Base-by-base conservation (phyloP, 116 monocot genomes). In the Thalassia testudinum region DNA sequence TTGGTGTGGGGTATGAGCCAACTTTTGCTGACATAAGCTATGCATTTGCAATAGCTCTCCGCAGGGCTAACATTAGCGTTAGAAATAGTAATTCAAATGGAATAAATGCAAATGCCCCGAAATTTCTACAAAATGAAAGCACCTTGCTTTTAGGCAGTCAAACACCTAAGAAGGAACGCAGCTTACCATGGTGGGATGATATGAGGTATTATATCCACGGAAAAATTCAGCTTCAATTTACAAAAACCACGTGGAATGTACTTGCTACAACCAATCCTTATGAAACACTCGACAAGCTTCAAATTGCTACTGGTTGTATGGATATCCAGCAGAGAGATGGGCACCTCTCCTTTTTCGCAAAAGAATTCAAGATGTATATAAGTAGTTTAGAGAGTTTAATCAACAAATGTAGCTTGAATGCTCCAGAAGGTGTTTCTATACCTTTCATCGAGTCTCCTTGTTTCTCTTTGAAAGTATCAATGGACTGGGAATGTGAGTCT, bases 161-260 rank as follows among this genome's bases (percentile, higher is more conserved):
- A 54, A 62, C 64, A 51, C 71, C 82, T 43, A 99, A 83, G 66
- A 99, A 83, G 53, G 99, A 99, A 62, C 78, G 80, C 23, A 99
- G 86, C 53, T 75, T 99, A 43, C 99, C 99, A 59, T 99, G 99
- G 99, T 99, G 99, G 99, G 99, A 99, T 72, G 99, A 99, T 52
- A 70, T 80, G 75, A 80, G 99, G 59, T 73, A 99, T 49, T 99
- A 99, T 59, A 83, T 99, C 48, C 99, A 99, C 78, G 99, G 90
- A 21, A 90, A 76, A 52, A 73, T 73, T 50, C 55, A 72, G 20
- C 55, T 99, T 19, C 58, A 47, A 65, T 99, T 99, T 60, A 65
- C 54, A 42, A 82, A 99, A 64, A 90, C 66, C 40, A 68, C 47
- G 50, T 99, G 99, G 99, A 78, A 78, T 62, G 52, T 99, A 22